Evolutionary conservation across 2,329 filamentous ascomycete genomes (phyloP).

Genomic region (Venturiaceae sp.): DNA sequence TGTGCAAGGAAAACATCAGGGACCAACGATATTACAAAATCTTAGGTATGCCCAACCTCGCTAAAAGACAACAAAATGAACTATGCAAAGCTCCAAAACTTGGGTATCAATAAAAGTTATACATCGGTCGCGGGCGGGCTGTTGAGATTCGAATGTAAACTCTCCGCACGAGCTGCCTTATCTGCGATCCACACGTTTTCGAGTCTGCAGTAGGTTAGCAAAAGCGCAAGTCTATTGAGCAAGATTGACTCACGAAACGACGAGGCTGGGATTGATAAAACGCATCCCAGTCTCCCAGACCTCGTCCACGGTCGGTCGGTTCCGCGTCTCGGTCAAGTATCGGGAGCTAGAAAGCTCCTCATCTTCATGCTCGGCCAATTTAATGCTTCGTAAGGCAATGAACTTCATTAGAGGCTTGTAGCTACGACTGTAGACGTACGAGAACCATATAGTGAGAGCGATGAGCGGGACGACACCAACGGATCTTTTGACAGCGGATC

Average conservation of each 20-base stretch:
- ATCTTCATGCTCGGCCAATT: conserved; percentile 46
- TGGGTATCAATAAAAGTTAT: not conserved
- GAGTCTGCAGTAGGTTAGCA: conserved; percentile 36
- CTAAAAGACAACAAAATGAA: not conserved
- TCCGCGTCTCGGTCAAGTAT: conserved; percentile 18
- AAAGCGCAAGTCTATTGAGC: too few relatives aligned
- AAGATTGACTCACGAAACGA: conserved; percentile 46
- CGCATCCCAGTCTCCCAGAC: conserved; percentile 56
- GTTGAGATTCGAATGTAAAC: not conserved
- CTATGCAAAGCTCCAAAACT: not conserved
- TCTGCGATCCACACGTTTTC: conserved; percentile 56
- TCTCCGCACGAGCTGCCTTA: conserved; percentile 12
- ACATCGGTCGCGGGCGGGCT: not conserved
- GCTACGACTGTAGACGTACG: conserved; percentile 66
- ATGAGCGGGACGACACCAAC: conserved; percentile 67
- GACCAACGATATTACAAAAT: not conserved
- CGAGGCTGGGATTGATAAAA: conserved; percentile 70
- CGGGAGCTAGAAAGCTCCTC: conserved; percentile 36
- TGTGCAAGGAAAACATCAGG: not conserved
- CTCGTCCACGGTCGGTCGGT: conserved; percentile 55
- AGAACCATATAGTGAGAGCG: conserved; percentile 78
- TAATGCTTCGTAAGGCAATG: conserved; percentile 82
- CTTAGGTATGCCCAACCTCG: not conserved
- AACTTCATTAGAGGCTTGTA: conserved; percentile 87
- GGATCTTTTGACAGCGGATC: conserved; percentile 63